A percentile compares a stretch with the other conserved stretches of the same genome.
phyloP scores from a whole-genome alignment of 2,329 filamentous ascomycete genomes.

The Fusarium brevicatenulatum region DNA sequence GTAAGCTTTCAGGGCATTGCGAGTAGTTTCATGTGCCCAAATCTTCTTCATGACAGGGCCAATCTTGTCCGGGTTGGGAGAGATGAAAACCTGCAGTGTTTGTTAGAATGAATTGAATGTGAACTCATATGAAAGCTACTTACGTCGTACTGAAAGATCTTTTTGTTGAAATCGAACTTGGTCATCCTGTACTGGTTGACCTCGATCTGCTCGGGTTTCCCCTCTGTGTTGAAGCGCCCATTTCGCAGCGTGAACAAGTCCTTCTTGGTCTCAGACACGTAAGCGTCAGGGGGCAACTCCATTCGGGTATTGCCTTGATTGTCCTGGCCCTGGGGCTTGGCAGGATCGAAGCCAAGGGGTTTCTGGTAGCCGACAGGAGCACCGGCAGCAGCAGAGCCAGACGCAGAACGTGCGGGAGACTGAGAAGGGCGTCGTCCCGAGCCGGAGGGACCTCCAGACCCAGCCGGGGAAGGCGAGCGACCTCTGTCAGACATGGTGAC shows the following conservation, averaged over 20 bases:
- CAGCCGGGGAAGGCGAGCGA: constrained; percentile 40
- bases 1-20: constrained; percentile 61
- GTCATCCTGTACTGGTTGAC: constrained; percentile 82
- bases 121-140: constrained; percentile 51
- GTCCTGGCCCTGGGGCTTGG: constrained; percentile 45
- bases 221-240: constrained; percentile 64
- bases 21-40: constrained; percentile 74
- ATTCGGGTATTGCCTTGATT: constrained; percentile 59
- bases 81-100: constrained; percentile 68
- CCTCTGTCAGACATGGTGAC: constrained; percentile 49
- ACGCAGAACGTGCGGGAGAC: constrained; percentile 32
- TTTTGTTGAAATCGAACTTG: constrained; percentile 63
- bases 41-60: constrained; percentile 76
- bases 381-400: constrained; percentile 29
- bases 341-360: constrained; percentile 58
- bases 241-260: constrained; percentile 49
- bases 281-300: constrained; percentile 69
- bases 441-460: constrained; percentile 27
- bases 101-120: constrained; percentile 14
- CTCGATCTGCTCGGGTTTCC: constrained; percentile 63
- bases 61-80: constrained; percentile 69
- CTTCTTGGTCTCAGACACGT: constrained; percentile 50
- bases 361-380: constrained; percentile 38
- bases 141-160: constrained; percentile 88
- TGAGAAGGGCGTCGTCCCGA: constrained; percentile 30